phyloP scores from a whole-genome alignment of 352 stramenopile genomes.

The Elongisporangium undulatum region DNA sequence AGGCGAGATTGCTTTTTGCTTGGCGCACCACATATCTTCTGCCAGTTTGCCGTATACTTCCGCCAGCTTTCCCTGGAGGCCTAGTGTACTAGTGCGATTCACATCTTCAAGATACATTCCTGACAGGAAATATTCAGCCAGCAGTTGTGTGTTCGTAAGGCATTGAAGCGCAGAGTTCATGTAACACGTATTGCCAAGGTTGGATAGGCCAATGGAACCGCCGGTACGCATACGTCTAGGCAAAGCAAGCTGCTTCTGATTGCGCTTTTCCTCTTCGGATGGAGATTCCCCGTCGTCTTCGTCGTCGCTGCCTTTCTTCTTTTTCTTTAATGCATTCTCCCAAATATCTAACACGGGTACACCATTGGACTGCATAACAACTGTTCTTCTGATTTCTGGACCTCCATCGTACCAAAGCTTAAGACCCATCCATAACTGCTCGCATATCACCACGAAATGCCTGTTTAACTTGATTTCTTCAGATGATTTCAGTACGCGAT shows the following conservation, averaged over 20 bases:
- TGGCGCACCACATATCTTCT: slow-evolving; percentile 94
- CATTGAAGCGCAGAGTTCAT: slow-evolving; percentile 94
- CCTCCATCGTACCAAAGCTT: slow-evolving; percentile 92
- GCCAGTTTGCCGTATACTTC: slow-evolving; percentile 94
- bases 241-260: slow-evolving; percentile 50
- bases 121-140: slow-evolving; percentile 96
- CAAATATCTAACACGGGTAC: slow-evolving; percentile 75
- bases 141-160: slow-evolving; percentile 93
- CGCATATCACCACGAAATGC: slow-evolving; percentile 85
- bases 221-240: slow-evolving; percentile 72
- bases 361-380: slow-evolving; percentile 61
- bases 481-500: slow-evolving; percentile 59
- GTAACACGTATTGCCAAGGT: slow-evolving; percentile 96
- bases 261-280: slow-evolving; percentile 43
- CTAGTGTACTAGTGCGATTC: slow-evolving; percentile 96
- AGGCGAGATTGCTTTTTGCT: slow-evolving; percentile 91
- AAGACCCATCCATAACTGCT: slow-evolving; percentile 87
- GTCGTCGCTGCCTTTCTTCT: slow-evolving; percentile 31
- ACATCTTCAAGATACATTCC: slow-evolving; percentile 91
- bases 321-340: slow-evolving; percentile 62
- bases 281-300: slow-evolving; percentile 35
- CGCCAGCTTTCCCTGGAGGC: slow-evolving; percentile 93
- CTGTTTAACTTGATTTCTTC: slow-evolving; percentile 78
- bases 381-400: slow-evolving; percentile 80
- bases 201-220: slow-evolving; percentile 76